Base-by-base conservation (phyloP, 2,329 filamentous ascomycete species). In the Apiospora malaysiana region DNA sequence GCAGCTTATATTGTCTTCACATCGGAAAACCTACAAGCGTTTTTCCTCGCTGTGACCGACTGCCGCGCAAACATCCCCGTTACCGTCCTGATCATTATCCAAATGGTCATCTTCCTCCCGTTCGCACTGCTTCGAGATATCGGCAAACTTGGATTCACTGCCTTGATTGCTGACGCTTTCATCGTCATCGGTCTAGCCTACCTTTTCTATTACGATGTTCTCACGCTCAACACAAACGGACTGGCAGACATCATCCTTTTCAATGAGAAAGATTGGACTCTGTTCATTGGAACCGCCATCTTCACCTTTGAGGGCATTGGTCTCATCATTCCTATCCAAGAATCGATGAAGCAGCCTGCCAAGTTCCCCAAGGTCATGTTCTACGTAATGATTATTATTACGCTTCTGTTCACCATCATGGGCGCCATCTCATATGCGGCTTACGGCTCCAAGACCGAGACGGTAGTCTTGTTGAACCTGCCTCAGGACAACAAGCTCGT, bases 271-370 rank as follows among this genome's bases (percentile, higher is more conserved):
- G 92, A 94, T 80, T 99, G 97, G 96, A 97, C 96, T 0, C 88
- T 99, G 5, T 98, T 99, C 81, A 99, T 99, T 77, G 97, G 96
- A 73, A 99, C 97, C 0, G 96, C 97, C 40, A 98, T 99, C 80
- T 99, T 99, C 84, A 98, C 96, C 0, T 99, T 98, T 79, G 96
- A 99, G 80, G 96, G 96, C 40, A 97, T 99, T 72, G 97, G 96
- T 16, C 89, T 99, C 67, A 97, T 99, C 81, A 98, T 99, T 73
- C 96, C 97, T 0, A 98, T 99, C 72, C 97, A 99, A 82, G 95
- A 97, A 78, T 97, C 95, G 27, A 99, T 99, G 96, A 93, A 92
- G 79, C 87, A 95, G 56, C 97, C 95, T 0, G 86, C 91, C 74
- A 95, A 97, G 80, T 99, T 99, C 81, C 94, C 96, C 66, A 89